phyloP scores from a whole-genome alignment of 805 yeast species.

The Zygotorulaspora florentina region DNA sequence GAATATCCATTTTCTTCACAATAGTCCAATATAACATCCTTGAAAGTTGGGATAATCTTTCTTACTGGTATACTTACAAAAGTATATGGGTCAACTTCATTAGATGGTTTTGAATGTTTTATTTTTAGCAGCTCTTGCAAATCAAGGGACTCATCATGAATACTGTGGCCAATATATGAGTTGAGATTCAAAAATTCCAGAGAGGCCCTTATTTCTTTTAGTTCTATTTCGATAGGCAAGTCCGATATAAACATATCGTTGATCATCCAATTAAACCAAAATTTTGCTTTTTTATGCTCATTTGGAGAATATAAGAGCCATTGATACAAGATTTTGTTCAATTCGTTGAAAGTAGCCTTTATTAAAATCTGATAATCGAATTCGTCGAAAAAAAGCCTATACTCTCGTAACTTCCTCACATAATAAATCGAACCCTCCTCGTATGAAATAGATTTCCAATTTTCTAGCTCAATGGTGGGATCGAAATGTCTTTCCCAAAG shows the following conservation, averaged over 20 bases:
- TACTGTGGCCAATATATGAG: neutral
- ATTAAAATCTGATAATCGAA: slow-evolving; percentile 11
- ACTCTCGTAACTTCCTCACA: slow-evolving; percentile 12
- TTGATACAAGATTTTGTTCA: slow-evolving; percentile 22
- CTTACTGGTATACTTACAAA: slow-evolving; percentile 39
- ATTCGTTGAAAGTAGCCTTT: slow-evolving; percentile 20
- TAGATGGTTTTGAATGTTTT: neutral
- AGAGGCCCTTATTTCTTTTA: slow-evolving; percentile 11
- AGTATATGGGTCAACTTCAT: slow-evolving; percentile 10
- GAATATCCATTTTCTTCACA: slow-evolving; percentile 50
- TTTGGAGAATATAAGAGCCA: slow-evolving; percentile 21
- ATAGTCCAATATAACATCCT: slow-evolving; percentile 59
- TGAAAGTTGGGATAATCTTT: slow-evolving; percentile 47
- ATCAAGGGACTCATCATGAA: slow-evolving; percentile 23
- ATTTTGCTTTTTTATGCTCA: slow-evolving; percentile 11
- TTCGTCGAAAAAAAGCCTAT: slow-evolving; percentile 12
- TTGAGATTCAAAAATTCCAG: slow-evolving; percentile 8
- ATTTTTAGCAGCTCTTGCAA: slow-evolving; percentile 9
- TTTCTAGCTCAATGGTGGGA: slow-evolving; percentile 22
- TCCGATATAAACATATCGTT: slow-evolving; percentile 13
- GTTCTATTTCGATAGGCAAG: slow-evolving; percentile 13
- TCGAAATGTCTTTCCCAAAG: slow-evolving; percentile 28
- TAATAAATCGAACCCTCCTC: slow-evolving; percentile 17
- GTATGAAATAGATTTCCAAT: slow-evolving; percentile 5
- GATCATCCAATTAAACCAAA: slow-evolving; percentile 26